Conservation (phyloP, 2,329 filamentous ascomycete species). For the Kalaharituber pfeilii region DNA sequence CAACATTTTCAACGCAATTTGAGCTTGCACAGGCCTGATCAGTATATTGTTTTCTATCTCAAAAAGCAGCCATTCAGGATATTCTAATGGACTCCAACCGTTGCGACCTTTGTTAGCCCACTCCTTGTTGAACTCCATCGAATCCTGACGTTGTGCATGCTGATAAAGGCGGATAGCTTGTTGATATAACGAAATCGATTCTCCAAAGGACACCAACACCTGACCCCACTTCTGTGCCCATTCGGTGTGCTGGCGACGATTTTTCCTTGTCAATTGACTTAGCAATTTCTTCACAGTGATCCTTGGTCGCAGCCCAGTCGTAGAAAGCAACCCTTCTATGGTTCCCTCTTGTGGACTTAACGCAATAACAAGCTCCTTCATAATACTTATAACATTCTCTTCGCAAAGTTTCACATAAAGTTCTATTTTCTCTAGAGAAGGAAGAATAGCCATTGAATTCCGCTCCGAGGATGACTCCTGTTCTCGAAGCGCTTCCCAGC, state of each 20-base stretch:
- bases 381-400: background rate
- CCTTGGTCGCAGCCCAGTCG: background rate
- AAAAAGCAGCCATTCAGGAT: conserved; percentile 44
- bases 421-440: background rate
- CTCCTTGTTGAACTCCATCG: conserved; percentile 28
- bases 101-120: conserved; percentile 36
- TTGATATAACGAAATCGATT: background rate
- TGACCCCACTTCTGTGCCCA: background rate
- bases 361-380: background rate
- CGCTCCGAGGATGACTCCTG: background rate
- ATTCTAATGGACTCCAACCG: conserved; percentile 36
- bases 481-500: background rate
- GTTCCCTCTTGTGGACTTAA: background rate
- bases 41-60: conserved; percentile 34
- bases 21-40: conserved; percentile 43
- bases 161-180: background rate
- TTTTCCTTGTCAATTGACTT: background rate
- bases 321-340: background rate
- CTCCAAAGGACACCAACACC: background rate
- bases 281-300: background rate
- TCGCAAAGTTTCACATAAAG: background rate
- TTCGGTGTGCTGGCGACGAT: background rate
- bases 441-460: background rate
- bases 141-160: background rate
- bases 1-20: conserved; percentile 45